A percentile compares a stretch with the other conserved stretches of the same genome.
Evolutionary conservation across 2,329 filamentous ascomycete genomes (phyloP).

Genomic region (Sporothrix pseudoabietina): DNA sequence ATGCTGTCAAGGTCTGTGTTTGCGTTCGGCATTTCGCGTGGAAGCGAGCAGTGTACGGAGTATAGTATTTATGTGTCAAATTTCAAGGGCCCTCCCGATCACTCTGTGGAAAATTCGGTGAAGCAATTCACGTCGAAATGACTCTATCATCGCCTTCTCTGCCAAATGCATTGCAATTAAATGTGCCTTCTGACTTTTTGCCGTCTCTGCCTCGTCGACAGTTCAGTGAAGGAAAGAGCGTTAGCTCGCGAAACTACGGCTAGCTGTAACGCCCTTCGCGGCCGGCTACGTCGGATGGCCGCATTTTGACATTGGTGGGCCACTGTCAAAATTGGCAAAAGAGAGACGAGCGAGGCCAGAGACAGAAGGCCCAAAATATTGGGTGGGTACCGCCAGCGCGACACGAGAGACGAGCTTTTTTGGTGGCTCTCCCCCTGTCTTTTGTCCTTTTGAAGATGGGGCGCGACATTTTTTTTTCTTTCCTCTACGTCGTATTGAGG

Average conservation of each 20-base stretch:
- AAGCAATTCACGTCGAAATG: not conserved
- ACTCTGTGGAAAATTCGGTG: not conserved
- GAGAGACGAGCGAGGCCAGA: not conserved
- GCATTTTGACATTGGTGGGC: constrained; percentile 20
- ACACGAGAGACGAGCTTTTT: not conserved
- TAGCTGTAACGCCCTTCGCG: not conserved
- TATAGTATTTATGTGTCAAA: not conserved
- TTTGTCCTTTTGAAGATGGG: not conserved
- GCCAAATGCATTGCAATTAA: not conserved
- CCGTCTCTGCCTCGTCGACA: not conserved
- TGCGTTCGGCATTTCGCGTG: not conserved
- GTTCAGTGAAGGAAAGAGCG: not conserved
- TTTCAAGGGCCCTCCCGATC: not conserved
- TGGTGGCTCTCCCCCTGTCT: not conserved
- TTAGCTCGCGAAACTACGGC: not conserved
- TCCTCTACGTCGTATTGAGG: not conserved
- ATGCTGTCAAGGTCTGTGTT: not conserved
- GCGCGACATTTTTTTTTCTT: not conserved
- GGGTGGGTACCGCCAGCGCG: not conserved
- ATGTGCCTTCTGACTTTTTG: not conserved
- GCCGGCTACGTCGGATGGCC: constrained; percentile 26
- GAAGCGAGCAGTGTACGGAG: not conserved
- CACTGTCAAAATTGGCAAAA: not conserved
- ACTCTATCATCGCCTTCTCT: not conserved
- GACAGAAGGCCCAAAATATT: not conserved